Conservation (phyloP, 352 stramenopile species). For the Globisporangium cederbergense region DNA sequence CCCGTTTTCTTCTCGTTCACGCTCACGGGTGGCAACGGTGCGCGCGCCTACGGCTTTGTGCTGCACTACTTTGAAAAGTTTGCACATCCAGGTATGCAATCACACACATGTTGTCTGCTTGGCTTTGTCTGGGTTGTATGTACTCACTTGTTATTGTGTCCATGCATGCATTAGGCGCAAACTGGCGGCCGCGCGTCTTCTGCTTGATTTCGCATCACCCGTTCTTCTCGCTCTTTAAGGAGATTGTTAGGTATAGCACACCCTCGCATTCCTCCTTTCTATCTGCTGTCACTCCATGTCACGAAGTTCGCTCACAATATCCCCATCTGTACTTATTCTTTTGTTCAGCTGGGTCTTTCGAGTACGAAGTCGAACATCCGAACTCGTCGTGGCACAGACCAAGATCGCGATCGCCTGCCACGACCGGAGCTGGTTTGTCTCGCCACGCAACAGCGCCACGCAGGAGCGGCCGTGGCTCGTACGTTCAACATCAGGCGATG, state of each 20-base stretch:
- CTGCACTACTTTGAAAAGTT: constrained; percentile 54
- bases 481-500: background rate
- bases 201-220: constrained; percentile 80
- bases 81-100: constrained; percentile 14
- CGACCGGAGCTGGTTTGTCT: constrained; percentile 55
- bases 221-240: constrained; percentile 81
- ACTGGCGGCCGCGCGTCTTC: constrained; percentile 56
- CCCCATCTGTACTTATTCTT: background rate
- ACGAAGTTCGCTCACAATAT: background rate
- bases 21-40: constrained; percentile 69
- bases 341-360: constrained; percentile 57
- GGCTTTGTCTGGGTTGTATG: background rate
- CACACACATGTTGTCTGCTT: background rate
- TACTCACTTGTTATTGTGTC: background rate
- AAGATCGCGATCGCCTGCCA: constrained; percentile 45
- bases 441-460: constrained; percentile 26
- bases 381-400: constrained; percentile 33
- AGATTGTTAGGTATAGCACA: constrained; percentile 51
- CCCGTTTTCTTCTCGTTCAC: constrained; percentile 81
- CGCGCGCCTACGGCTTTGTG: constrained; percentile 67
- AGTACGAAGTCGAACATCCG: constrained; percentile 25
- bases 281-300: background rate
- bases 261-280: background rate
- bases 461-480: background rate
- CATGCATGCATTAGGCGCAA: constrained; percentile 9